Evolutionary conservation across 2,329 filamentous ascomycete species (phyloP).

Genomic region (Apiospora aurea): DNA sequence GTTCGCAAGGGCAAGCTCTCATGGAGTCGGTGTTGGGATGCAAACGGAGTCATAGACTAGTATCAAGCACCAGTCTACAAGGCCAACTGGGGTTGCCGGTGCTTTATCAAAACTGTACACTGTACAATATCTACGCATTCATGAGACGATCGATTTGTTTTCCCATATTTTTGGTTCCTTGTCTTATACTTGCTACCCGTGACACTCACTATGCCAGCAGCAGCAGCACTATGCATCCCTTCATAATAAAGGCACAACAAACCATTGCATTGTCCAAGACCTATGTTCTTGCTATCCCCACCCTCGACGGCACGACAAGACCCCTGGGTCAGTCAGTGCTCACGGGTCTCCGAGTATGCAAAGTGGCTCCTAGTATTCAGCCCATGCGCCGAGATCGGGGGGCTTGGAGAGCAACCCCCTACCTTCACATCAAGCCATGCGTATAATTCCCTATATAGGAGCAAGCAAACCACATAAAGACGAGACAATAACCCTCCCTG

Average conservation of each 20-base stretch:
- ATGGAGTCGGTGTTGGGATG: conserved; percentile 17
- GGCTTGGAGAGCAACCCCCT: background rate
- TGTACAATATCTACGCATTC: conserved; percentile 29
- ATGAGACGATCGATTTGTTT: conserved; percentile 18
- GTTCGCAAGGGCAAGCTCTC: conserved; percentile 3
- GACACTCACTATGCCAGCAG: background rate
- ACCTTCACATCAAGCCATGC: too few species aligned
- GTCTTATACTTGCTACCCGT: background rate
- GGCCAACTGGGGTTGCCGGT: conserved; percentile 15
- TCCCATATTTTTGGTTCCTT: background rate
- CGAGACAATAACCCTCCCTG: background rate
- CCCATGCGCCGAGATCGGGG: conserved; percentile 15
- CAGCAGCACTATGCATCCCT: background rate
- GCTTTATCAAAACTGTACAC: conserved; percentile 23
- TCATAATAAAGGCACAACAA: background rate
- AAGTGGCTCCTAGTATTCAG: background rate
- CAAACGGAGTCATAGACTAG: conserved; percentile 17
- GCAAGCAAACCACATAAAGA: background rate
- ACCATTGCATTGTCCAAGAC: background rate
- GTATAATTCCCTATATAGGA: background rate
- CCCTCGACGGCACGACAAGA: conserved; percentile 13
- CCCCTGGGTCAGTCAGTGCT: background rate
- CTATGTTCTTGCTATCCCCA: conserved; percentile 3
- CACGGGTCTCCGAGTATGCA: background rate
- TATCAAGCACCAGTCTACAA: conserved; percentile 4